Base-by-base conservation (phyloP, 2,329 filamentous ascomycete species). In the Hypoxylon sp. region DNA sequence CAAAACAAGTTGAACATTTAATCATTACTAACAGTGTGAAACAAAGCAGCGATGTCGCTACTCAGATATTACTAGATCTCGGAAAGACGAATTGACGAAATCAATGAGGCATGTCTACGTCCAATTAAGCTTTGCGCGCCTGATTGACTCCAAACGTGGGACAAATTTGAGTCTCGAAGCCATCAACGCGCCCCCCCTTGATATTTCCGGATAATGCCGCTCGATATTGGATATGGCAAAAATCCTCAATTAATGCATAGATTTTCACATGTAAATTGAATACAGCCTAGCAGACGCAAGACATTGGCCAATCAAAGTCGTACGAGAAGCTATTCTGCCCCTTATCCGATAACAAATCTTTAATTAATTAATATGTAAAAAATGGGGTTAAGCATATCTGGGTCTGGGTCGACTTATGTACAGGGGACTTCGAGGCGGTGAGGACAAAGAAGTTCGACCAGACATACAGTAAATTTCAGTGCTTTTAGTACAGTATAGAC, bases 41-140 rank as follows among this genome's bases (percentile, higher is more conserved):
- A 31, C 39, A 9, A n/a, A 8, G 24, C n/a, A 31, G 31, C 6
- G 35, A 48, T 59, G 55, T 17, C 44, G 39, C 46, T 59, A 33
- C 19, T 13, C 17, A 39, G 13, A 50, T 50, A 26, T 50, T 17
- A 50, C 55, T 50, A 31, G 55, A 65, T 24, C 33, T 46, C 35
- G 11, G 8, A 24, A n/a, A 48, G 48, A 42, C 35, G n/a, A 46
- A 19, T 46, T 37, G n/a, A 31, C 37, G 24, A 47, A 19, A 13
- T 33, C 19, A 24, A 29, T 35, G 5, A 47, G 33, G 44, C 35
- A 39, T 48, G 29, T 50, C 46, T 46, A 69, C 63, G 67, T 69
- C 63, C 44, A 69, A 69, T 63, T 70, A 67, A 70, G 59, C 67
- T 67, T 33, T 55, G 17, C 26, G 57, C 53, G 50, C 47, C 59